Conservation (phyloP, 2,329 filamentous ascomycete genomes). For the Penicillium concentricum region DNA sequence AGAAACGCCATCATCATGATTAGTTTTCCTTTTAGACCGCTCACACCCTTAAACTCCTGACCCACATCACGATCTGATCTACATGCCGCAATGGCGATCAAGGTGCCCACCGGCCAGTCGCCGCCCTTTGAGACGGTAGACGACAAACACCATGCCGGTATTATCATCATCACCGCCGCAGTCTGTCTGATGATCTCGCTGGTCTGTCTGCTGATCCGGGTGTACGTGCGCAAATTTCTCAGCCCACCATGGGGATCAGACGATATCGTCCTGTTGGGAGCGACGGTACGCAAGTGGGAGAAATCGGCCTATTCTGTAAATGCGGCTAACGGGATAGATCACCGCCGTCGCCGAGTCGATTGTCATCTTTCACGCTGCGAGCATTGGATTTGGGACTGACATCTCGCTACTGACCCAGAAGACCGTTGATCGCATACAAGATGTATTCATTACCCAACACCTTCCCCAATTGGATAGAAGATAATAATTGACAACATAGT, state of each 20-base stretch:
- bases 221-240: neutral
- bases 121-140: slow-evolving; percentile 28
- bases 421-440: neutral
- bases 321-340: neutral
- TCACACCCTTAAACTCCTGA: neutral
- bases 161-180: slow-evolving; percentile 25
- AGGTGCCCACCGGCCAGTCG: slow-evolving; percentile 16
- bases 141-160: slow-evolving; percentile 29
- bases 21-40: neutral
- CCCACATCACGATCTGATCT: neutral
- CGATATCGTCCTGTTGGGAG: neutral
- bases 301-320: neutral
- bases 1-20: neutral
- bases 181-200: neutral
- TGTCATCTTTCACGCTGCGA: neutral
- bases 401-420: neutral
- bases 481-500: neutral
- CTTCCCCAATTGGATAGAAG: neutral
- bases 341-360: neutral
- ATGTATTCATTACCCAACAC: neutral
- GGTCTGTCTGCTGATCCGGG: neutral
- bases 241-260: slow-evolving; percentile 1
- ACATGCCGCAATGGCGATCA: slow-evolving; percentile 7
- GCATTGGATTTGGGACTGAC: neutral
- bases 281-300: neutral